Conservation (phyloP, 1,284 basidiomycete species). For the Vanrija pseudolonga region DNA sequence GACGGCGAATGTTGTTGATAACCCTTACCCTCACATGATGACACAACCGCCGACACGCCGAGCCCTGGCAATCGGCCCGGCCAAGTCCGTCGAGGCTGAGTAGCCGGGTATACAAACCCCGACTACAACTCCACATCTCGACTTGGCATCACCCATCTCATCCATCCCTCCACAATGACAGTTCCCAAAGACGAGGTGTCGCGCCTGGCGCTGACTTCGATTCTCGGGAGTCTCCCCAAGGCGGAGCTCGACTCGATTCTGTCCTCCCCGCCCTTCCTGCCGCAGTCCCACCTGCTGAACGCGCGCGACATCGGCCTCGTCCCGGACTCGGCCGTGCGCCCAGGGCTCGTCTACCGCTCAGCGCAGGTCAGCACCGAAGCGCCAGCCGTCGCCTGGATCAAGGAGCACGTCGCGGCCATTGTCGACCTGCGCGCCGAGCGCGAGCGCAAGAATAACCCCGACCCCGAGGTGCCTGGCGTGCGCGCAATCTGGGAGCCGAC, state of each 20-base stretch:
- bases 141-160: too few relatives aligned
- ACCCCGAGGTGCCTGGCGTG: slow-evolving; percentile 5
- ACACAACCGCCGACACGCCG: too few relatives aligned
- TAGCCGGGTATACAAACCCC: too few relatives aligned
- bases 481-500: slow-evolving; percentile 1
- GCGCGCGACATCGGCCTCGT: slow-evolving; percentile 13
- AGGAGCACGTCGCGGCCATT: slow-evolving; percentile 1
- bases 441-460: slow-evolving; percentile 3
- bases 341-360: slow-evolving; percentile 7
- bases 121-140: too few relatives aligned
- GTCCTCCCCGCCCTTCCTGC: slow-evolving; percentile 8
- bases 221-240: not conserved
- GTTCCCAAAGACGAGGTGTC: not conserved
- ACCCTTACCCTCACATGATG: too few relatives aligned
- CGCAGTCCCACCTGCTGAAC: slow-evolving; percentile 6
- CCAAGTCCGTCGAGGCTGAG: too few relatives aligned
- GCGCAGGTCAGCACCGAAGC: slow-evolving; percentile 1
- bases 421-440: slow-evolving; percentile 11
- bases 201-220: not conserved
- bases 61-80: too few relatives aligned
- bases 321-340: slow-evolving; percentile 1
- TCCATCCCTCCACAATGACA: not conserved
- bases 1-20: too few relatives aligned
- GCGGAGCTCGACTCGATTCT: slow-evolving; percentile 2
- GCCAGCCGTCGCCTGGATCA: slow-evolving; percentile 4